Base-by-base conservation (phyloP, 1,139 yeast genomes). In the Arxiozyma slooffiae region DNA sequence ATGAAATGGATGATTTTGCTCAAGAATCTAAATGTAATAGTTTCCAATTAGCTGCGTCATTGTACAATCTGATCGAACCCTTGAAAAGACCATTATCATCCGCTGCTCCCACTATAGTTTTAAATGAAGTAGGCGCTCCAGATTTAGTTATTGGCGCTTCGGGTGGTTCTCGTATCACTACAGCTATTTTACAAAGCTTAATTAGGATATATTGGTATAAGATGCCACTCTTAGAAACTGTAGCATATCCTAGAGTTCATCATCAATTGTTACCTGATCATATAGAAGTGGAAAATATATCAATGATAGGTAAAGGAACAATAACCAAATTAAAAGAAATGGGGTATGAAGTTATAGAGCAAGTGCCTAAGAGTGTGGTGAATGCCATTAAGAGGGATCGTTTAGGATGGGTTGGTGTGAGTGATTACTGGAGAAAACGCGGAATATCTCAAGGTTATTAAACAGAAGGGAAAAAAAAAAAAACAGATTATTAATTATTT, bases 1-100 rank as follows among this genome's bases (percentile, higher is more conserved):
- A 88, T 58, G 89, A 92, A 66, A 90, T 92, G 97, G 97, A 92
- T 67, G 97, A 92, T 66, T 92, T 92, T 62, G 83, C 95, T n/a
- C 73, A 79, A 41, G 92, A 95, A 0, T 71, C 74, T 21, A 68
- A 74, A 7, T 73, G 78, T 38, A 92, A 92, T 67, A 84, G 90
- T 16, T 92, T 89, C 67, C 84, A 82, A 36, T 75, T 90, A 49
- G 76, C 80, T 6, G 96, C 97, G 0, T 87, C 96, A 0, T 71
- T 80, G 21, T 85, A 77, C 72, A 92, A 92, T 67, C 85, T 78
- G 62, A 78, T 89, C 34, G 74, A 73, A 41, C 95, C 96, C 0
- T 75, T 69, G 53, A 85, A 85, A 61, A 74, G 97, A 53, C 97
- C 98, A 3, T 71, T 90, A 44, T 85, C 95, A 7, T 87, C 96